Percentiles rank a stretch among this genome's conserved stretches.
These are phyloP conservation scores for Podospora anserina DNA, from an alignment of 495 filamentous ascomycete genomes.

Conservation along the genomic window DNA sequence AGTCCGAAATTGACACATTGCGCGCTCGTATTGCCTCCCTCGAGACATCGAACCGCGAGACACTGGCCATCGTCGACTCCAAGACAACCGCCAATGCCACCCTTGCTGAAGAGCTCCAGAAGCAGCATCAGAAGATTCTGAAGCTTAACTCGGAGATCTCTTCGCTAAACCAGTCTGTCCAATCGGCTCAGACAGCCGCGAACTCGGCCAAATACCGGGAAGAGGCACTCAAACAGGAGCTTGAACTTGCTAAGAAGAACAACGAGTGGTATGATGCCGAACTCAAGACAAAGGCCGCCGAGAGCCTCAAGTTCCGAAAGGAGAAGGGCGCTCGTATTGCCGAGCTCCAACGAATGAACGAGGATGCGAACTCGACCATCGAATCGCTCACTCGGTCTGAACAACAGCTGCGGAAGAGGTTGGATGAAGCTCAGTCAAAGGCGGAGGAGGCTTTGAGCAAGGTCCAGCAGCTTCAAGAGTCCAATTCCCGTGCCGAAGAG, in stretches of 20 bases:
- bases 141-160: conserved; percentile 78
- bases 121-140: conserved; percentile 82
- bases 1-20: conserved; percentile 71
- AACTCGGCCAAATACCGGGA: conserved; percentile 81
- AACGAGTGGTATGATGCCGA: conserved; percentile 91
- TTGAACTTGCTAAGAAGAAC: conserved; percentile 78
- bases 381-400: conserved; percentile 76
- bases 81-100: conserved; percentile 84
- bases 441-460: conserved; percentile 75
- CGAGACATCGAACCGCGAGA: conserved; percentile 88
- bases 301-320: conserved; percentile 86
- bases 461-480: conserved; percentile 82
- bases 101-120: conserved; percentile 78
- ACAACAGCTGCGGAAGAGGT: conserved; percentile 69
- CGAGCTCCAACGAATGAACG: conserved; percentile 82
- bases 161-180: conserved; percentile 72
- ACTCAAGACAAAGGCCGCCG: conserved; percentile 79
- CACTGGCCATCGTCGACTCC: conserved; percentile 78
- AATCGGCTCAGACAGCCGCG: conserved; percentile 71
- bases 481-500: conserved; percentile 71
- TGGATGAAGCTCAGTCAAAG: conserved; percentile 82
- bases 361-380: conserved; percentile 71
- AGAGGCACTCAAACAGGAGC: conserved; percentile 80
- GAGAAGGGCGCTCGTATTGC: conserved; percentile 86
- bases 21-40: conserved; percentile 77